Evolutionary conservation across 306 rosid species (phyloP).

Genomic region (Prunus mume): DNA sequence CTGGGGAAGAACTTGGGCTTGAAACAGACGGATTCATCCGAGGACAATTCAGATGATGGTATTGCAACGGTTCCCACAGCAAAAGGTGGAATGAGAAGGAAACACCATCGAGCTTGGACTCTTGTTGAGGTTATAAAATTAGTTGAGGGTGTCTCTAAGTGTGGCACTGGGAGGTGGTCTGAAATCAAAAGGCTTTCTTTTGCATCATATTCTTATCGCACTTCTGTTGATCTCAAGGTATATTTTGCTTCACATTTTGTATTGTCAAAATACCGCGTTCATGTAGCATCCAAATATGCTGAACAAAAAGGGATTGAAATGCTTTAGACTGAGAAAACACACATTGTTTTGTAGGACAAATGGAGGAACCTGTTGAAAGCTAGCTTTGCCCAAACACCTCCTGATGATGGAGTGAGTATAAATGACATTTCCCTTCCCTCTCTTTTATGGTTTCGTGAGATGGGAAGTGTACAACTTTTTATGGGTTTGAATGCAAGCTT

Average conservation of each 20-base stretch:
- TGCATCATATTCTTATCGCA: constrained; percentile 80
- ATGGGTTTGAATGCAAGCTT: constrained; percentile 1
- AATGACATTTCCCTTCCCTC: neutral
- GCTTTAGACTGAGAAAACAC: constrained; percentile 11
- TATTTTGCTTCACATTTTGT: constrained; percentile 9
- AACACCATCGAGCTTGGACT: constrained; percentile 98
- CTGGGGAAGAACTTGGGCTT: constrained; percentile 37
- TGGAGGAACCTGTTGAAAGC: constrained; percentile 98
- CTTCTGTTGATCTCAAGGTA: constrained; percentile 98
- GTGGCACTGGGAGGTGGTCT: constrained; percentile 98
- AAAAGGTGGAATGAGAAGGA: constrained; percentile 91
- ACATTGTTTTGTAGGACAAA: constrained; percentile 72
- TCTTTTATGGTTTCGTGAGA: neutral
- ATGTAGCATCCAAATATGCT: neutral
- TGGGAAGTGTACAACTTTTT: constrained; percentile 11
- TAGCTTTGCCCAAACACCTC: constrained; percentile 67
- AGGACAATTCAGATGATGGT: constrained; percentile 49
- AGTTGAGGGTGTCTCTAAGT: constrained; percentile 85
- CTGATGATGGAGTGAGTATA: constrained; percentile 74
- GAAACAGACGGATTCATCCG: constrained; percentile 42
- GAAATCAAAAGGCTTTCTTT: constrained; percentile 90
- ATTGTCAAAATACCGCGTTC: neutral
- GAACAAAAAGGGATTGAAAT: neutral
- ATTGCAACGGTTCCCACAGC: constrained; percentile 52
- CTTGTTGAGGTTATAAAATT: constrained; percentile 80